phyloP scores from a whole-genome alignment of 1,284 basidiomycete species.

The Kwoniella shivajii region DNA sequence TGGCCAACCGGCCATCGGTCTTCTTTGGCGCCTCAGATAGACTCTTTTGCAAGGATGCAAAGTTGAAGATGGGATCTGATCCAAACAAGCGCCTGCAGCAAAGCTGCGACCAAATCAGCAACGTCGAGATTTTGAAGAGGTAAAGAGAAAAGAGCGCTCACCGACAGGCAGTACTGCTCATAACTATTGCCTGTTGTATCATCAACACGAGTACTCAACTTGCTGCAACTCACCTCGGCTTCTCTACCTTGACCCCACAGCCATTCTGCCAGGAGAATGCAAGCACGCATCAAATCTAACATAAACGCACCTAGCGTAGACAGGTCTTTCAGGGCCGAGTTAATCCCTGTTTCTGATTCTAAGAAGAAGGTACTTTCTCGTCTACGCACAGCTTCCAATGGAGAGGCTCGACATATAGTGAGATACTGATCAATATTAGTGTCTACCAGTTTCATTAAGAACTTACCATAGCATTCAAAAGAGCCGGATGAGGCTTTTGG shows the following conservation, averaged over 20 bases:
- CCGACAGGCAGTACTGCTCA: conserved; percentile 8
- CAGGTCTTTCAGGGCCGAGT: conserved; percentile 3
- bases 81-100: conserved; percentile 11
- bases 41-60: neutral
- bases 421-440: conserved; percentile 12
- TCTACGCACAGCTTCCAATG: conserved; percentile 6
- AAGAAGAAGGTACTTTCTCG: conserved; percentile 11
- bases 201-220: neutral
- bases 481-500: conserved; percentile 7
- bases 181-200: conserved; percentile 6
- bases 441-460: neutral
- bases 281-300: conserved; percentile 17
- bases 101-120: conserved; percentile 3
- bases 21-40: neutral
- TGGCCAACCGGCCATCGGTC: neutral
- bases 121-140: neutral
- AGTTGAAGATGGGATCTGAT: conserved; percentile 13
- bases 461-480: conserved; percentile 21
- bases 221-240: conserved; percentile 10
- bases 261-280: conserved; percentile 13
- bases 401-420: conserved; percentile 15
- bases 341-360: conserved; percentile 3
- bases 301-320: neutral
- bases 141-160: conserved; percentile 2
- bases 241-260: conserved; percentile 11